These are phyloP conservation scores for Cryptosporidium tyzzeri DNA, from an alignment of 169 alveolate species.

Conservation along the genomic window DNA sequence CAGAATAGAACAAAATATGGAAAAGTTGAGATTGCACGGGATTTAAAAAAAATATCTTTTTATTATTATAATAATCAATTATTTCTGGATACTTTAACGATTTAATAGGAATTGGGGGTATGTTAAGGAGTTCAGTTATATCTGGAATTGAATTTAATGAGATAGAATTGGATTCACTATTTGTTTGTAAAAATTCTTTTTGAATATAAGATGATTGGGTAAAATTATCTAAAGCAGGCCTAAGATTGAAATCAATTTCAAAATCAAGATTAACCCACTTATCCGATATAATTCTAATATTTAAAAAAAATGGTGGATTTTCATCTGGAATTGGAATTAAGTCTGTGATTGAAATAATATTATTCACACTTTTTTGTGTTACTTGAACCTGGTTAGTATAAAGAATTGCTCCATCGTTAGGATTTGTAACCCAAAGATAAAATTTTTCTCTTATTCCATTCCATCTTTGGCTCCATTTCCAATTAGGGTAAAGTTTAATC, in stretches of 20 bases:
- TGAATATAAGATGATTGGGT: conserved; percentile 58
- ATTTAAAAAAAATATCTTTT: conserved; percentile 91
- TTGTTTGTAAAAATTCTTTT: conserved; percentile 73
- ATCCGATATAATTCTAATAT: conserved; percentile 77
- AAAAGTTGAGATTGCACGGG: conserved; percentile 97
- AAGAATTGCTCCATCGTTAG: conserved; percentile 88
- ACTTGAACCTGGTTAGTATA: conserved; percentile 87
- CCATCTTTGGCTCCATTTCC: conserved; percentile 92
- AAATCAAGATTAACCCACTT: conserved; percentile 66
- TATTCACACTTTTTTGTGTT: conserved; percentile 79
- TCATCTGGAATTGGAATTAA: conserved; percentile 79
- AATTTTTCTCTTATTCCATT: conserved; percentile 85
- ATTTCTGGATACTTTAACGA: conserved; percentile 74
- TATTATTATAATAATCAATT: conserved; percentile 74
- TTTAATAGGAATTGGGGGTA: conserved; percentile 86
- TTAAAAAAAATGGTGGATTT: conserved; percentile 74
- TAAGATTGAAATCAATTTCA: conserved; percentile 54
- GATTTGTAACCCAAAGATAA: conserved; percentile 89
- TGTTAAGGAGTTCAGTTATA: conserved; percentile 85
- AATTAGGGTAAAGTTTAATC: conserved; percentile 84
- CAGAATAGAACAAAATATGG: conserved; percentile 94
- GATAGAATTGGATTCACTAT: conserved; percentile 40
- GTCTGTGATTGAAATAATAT: conserved; percentile 73
- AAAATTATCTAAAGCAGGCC: conserved; percentile 66
- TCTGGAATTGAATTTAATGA: conserved; percentile 38